These are phyloP conservation scores for Cyclotella sp. DNA, from an alignment of 108 stramenopile genomes.

Conservation along the genomic window DNA sequence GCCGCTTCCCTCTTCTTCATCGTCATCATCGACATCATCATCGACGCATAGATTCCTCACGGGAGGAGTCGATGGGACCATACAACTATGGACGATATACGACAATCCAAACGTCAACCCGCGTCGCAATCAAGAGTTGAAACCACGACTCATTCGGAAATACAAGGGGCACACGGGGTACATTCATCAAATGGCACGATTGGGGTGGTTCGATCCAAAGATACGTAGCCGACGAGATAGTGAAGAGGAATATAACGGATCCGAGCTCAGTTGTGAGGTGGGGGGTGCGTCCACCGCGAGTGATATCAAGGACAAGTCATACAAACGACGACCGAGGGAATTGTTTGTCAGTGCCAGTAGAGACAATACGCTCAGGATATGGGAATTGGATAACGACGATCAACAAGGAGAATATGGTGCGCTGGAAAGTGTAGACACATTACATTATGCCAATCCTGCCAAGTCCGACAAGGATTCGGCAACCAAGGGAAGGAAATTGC, in stretches of 20 bases:
- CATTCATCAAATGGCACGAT: constrained; percentile 19
- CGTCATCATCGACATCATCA: not conserved
- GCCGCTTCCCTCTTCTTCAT: constrained; percentile 11
- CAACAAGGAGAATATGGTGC: not conserved
- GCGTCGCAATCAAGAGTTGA: not conserved
- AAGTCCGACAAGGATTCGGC: not conserved
- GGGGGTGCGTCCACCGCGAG: not conserved
- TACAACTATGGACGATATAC: constrained; percentile 42
- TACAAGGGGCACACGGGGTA: constrained; percentile 32
- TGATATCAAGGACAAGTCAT: not conserved
- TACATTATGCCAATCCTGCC: not conserved
- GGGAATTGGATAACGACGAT: constrained; percentile 20
- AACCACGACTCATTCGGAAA: constrained; percentile 16
- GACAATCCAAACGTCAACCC: constrained; percentile 13
- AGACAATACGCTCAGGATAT: constrained; percentile 43
- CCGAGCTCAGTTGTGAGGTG: too few relatives aligned
- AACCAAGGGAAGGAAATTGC: constrained; percentile 26
- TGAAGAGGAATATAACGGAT: not conserved
- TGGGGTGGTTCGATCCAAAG: constrained; percentile 20
- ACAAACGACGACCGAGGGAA: constrained; percentile 17
- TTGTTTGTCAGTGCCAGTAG: constrained; percentile 41
- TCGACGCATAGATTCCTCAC: constrained; percentile 39
- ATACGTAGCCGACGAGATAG: not conserved
- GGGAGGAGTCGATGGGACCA: constrained; percentile 37
- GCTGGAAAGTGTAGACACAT: not conserved